Base-by-base conservation (phyloP, 441 rosid genomes). In the Aleurites moluccanus region DNA sequence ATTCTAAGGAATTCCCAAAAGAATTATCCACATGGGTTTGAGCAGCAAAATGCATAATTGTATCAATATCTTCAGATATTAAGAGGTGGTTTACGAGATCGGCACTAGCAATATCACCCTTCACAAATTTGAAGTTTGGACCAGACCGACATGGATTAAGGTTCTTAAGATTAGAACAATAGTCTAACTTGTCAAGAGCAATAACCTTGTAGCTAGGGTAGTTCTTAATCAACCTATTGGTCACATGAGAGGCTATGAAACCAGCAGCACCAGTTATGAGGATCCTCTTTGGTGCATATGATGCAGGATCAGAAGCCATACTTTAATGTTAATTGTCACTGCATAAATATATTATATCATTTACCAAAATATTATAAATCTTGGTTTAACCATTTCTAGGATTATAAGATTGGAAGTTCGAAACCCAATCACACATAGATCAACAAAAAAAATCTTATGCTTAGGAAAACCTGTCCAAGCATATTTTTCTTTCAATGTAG, bases 231-330 rank as follows among this genome's bases (percentile, higher is more conserved):
- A 89, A 45, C 47, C 88, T 82, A 35, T 75, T 81, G 33, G 88
- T 84, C 10, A 87, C 88, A 84, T 87, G 91, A 2, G 91, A 89
- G 33, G 88, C 90, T 76, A 89, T 87, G 74, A 89, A 89, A 55
- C 93, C 91, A 63, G 93, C 90, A 38, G 93, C 91, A 14, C 93
- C 93, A 5, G 90, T 89, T 44, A 89, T 83, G 30, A 89, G 88
- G 80, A 89, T 87, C 75, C 80, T 84, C 78, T 76, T 86, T 15
- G 91, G 91, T 44, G 80, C 74, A 76, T 86, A 86, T 6, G 88
- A 50, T 42, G 74, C 85, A 69, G 44, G 61, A 74, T 74, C 74
- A 35, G 68, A 53, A 47, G 74, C 44, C 90, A 87, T 87, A 38
- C 57, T 76, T 23, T 3, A 33, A n/a, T 52, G 13, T 61, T 2